Percentiles rank a stretch among this genome's conserved stretches.
phyloP scores from a whole-genome alignment of 345 rosid genomes.

The Iberis pinnata region DNA sequence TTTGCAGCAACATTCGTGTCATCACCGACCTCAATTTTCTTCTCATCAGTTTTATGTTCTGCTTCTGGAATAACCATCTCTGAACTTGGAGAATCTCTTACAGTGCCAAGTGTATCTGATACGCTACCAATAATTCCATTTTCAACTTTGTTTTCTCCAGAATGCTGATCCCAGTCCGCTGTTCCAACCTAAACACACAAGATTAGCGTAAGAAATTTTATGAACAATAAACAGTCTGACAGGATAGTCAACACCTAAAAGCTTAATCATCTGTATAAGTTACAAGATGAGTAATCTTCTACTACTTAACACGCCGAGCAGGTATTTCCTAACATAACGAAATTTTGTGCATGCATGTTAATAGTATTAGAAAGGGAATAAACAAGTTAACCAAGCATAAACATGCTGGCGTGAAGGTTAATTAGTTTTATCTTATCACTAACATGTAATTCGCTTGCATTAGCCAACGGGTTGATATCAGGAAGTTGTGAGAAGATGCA shows the following conservation, averaged over 20 bases:
- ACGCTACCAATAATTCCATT: slow-evolving; percentile 35
- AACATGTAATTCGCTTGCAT: slow-evolving; percentile 23
- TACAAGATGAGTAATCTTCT: slow-evolving; percentile 7
- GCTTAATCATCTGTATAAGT: slow-evolving; percentile 8
- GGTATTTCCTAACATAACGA: neutral
- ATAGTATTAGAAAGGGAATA: slow-evolving; percentile 8
- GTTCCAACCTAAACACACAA: slow-evolving; percentile 38
- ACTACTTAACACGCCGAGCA: neutral
- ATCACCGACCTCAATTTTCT: slow-evolving; percentile 24
- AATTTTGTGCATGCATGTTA: neutral
- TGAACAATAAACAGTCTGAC: slow-evolving; percentile 7
- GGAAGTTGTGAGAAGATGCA: slow-evolving; percentile 68
- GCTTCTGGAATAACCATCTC: slow-evolving; percentile 24
- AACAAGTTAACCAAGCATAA: slow-evolving; percentile 2
- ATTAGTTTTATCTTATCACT: slow-evolving; percentile 35
- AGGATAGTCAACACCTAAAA: neutral
- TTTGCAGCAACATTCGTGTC: slow-evolving; percentile 35
- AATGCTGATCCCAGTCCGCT: slow-evolving; percentile 31
- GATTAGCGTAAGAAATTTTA: slow-evolving; percentile 16
- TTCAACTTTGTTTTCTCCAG: slow-evolving; percentile 36
- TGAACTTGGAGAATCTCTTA: slow-evolving; percentile 26
- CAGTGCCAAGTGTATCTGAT: slow-evolving; percentile 33
- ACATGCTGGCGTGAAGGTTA: neutral
- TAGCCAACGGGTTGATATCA: slow-evolving; percentile 27
- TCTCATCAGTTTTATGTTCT: slow-evolving; percentile 29